These are phyloP conservation scores for Dioszegia hungarica DNA, from an alignment of 768 basidiomycete species.

Conservation along the genomic window DNA sequence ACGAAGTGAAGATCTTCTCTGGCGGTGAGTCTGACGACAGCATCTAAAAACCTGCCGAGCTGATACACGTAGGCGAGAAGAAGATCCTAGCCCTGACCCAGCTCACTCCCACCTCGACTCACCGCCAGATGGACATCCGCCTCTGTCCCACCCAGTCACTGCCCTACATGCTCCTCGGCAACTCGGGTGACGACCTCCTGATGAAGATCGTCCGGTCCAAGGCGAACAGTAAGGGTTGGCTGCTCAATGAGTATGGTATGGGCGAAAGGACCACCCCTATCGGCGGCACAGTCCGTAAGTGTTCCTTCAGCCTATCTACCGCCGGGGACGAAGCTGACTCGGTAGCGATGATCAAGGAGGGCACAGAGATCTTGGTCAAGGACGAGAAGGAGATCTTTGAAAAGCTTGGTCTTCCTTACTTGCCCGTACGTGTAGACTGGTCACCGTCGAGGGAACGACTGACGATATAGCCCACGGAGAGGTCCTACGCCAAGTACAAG, in stretches of 20 bases:
- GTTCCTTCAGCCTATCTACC: no score
- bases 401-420: conserved; percentile 34
- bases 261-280: conserved; percentile 23
- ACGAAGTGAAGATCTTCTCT: conserved; percentile 26
- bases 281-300: no score
- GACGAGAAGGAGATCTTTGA: conserved; percentile 44
- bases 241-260: conserved; percentile 47
- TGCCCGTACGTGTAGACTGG: conserved; percentile 6
- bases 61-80: conserved; percentile 28
- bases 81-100: conserved; percentile 36
- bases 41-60: not conserved
- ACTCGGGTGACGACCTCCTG: conserved; percentile 43
- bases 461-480: conserved; percentile 17
- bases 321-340: not conserved
- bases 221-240: conserved; percentile 32
- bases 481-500: conserved; percentile 29
- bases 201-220: conserved; percentile 37
- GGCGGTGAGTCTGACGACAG: conserved; percentile 14
- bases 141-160: conserved; percentile 33
- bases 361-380: conserved; percentile 34
- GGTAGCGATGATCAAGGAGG: conserved; percentile 20
- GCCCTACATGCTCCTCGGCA: conserved; percentile 43
- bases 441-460: not conserved
- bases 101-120: conserved; percentile 20
- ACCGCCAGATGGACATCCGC: conserved; percentile 44